Evolutionary conservation across 2,329 filamentous ascomycete species (phyloP).

Genomic region (Myrmaecium sp.): DNA sequence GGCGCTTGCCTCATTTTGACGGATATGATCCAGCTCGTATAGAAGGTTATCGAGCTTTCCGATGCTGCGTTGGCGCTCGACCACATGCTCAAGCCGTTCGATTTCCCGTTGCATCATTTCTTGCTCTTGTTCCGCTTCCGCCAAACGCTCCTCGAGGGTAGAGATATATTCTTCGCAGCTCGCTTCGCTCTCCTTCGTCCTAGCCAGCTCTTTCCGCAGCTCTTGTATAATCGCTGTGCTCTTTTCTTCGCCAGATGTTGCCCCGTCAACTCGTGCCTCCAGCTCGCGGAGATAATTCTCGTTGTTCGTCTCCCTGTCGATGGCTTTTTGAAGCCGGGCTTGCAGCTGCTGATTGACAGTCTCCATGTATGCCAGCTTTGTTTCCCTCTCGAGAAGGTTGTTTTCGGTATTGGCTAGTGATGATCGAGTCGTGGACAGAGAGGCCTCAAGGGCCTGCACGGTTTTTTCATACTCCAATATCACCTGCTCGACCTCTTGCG

Average conservation of each 20-base stretch:
- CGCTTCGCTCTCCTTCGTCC: slow-evolving; percentile 76
- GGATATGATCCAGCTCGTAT: slow-evolving; percentile 62
- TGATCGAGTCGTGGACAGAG: slow-evolving; percentile 71
- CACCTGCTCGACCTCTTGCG: slow-evolving; percentile 87
- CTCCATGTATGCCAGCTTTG: slow-evolving; percentile 81
- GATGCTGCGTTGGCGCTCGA: slow-evolving; percentile 86
- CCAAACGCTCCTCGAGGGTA: slow-evolving; percentile 83
- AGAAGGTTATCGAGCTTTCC: slow-evolving; percentile 88
- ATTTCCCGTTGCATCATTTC: slow-evolving; percentile 96
- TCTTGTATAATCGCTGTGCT: slow-evolving; percentile 73
- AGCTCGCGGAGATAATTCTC: slow-evolving; percentile 87
- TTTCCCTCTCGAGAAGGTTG: slow-evolving; percentile 77
- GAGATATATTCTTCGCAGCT: slow-evolving; percentile 94
- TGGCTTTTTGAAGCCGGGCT: slow-evolving; percentile 73
- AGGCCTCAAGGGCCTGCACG: slow-evolving; percentile 83
- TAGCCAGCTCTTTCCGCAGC: slow-evolving; percentile 76
- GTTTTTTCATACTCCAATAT: slow-evolving; percentile 98
- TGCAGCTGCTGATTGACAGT: slow-evolving; percentile 85
- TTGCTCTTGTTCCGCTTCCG: slow-evolving; percentile 87
- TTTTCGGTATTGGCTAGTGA: slow-evolving; percentile 76
- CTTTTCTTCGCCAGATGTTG: slow-evolving; percentile 83
- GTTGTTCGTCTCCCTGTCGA: slow-evolving; percentile 80
- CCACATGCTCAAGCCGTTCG: slow-evolving; percentile 80
- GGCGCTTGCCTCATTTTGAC: slow-evolving; percentile 14
- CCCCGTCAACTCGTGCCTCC: slow-evolving; percentile 77